Percentiles rank a stretch among this genome's conserved stretches.
Evolutionary conservation across 2,329 filamentous ascomycete genomes (phyloP).

Genomic region (Aspergillus sp.): DNA sequence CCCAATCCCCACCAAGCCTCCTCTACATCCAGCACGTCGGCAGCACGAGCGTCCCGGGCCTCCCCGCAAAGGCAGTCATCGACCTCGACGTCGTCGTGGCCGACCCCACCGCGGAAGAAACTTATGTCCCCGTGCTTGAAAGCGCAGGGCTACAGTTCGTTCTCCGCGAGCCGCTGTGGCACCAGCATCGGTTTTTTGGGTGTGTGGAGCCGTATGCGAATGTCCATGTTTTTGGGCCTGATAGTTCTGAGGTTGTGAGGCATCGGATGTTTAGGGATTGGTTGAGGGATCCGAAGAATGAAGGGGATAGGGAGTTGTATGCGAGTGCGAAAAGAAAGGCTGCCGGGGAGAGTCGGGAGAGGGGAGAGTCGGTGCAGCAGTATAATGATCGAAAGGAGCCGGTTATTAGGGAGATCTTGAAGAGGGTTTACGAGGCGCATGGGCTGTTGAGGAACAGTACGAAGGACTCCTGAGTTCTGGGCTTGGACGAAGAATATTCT

Average conservation of each 20-base stretch:
- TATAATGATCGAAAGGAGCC: slow-evolving; percentile 47
- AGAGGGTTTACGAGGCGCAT: slow-evolving; percentile 26
- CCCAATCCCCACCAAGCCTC: slow-evolving; percentile 15
- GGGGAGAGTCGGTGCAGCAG: slow-evolving; percentile 34
- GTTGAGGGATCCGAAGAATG: slow-evolving; percentile 33
- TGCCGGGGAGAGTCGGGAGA: slow-evolving; percentile 27
- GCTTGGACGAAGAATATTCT: neutral
- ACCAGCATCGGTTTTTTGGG: slow-evolving; percentile 51
- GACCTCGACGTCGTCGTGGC: slow-evolving; percentile 53
- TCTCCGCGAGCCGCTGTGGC: slow-evolving; percentile 48
- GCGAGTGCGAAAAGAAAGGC: slow-evolving; percentile 40
- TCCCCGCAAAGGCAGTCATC: slow-evolving; percentile 54
- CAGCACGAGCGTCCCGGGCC: slow-evolving; percentile 51
- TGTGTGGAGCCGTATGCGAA: slow-evolving; percentile 42
- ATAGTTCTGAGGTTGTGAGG: slow-evolving; percentile 43
- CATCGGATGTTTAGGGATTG: slow-evolving; percentile 50
- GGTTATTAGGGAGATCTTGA: slow-evolving; percentile 41
- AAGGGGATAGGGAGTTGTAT: slow-evolving; percentile 44
- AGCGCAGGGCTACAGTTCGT: slow-evolving; percentile 48
- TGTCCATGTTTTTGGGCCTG: slow-evolving; percentile 51
- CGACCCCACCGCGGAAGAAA: slow-evolving; percentile 41
- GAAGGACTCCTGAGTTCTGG: neutral
- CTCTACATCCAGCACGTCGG: slow-evolving; percentile 48
- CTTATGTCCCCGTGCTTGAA: slow-evolving; percentile 48
- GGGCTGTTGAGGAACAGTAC: neutral